Evolutionary conservation across 495 filamentous ascomycete genomes (phyloP).

Genomic region (Penicillium manginii): DNA sequence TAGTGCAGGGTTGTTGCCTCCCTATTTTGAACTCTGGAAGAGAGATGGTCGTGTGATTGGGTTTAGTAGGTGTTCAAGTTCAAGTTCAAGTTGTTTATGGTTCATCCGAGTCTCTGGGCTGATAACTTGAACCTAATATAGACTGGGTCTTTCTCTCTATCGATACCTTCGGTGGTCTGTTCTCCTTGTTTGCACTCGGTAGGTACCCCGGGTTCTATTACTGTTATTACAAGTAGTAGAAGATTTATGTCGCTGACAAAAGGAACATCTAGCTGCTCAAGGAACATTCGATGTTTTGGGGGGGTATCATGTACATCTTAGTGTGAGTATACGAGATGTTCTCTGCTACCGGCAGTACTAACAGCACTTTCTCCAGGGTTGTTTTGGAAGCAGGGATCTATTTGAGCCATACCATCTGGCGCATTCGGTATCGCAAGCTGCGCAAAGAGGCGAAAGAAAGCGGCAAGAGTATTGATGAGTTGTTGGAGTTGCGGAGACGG

Average conservation of each 20-base stretch:
- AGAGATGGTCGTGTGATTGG: constrained; percentile 69
- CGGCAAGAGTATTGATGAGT: constrained; percentile 65
- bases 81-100: too few species aligned
- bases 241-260: constrained; percentile 18
- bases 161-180: constrained; percentile 73
- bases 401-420: constrained; percentile 67
- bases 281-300: constrained; percentile 71
- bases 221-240: neutral
- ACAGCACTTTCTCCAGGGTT: constrained; percentile 41
- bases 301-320: constrained; percentile 69
- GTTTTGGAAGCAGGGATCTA: constrained; percentile 73
- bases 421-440: constrained; percentile 62
- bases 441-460: constrained; percentile 58
- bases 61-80: constrained; percentile 62
- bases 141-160: constrained; percentile 68
- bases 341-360: neutral
- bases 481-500: constrained; percentile 39
- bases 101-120: neutral
- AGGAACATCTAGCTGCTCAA: constrained; percentile 60
- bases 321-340: constrained; percentile 62
- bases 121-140: constrained; percentile 14
- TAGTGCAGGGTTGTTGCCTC: constrained; percentile 65
- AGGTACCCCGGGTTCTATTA: constrained; percentile 15
- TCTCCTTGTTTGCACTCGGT: constrained; percentile 75
- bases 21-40: constrained; percentile 75